Conservation (phyloP, 1,284 basidiomycete genomes). For the Porphyrellus sp. region DNA sequence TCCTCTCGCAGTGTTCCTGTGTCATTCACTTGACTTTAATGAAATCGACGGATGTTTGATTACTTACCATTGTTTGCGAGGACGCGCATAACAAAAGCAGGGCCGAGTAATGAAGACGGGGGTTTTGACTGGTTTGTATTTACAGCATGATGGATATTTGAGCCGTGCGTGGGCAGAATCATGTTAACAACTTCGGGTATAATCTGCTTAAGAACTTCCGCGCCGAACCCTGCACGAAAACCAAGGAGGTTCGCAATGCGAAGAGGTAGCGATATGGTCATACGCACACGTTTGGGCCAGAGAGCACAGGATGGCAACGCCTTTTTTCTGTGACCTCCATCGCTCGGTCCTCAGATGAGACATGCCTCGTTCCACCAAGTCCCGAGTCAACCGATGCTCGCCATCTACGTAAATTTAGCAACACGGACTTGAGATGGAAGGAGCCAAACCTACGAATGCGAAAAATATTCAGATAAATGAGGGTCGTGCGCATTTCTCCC, state of each 20-base stretch:
- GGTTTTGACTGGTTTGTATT: slow-evolving; percentile 1
- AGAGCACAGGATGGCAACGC: slow-evolving; percentile 4
- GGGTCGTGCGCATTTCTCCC: slow-evolving; percentile 5
- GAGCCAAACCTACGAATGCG: slow-evolving; percentile 2
- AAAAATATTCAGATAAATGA: slow-evolving; percentile 6
- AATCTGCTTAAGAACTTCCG: slow-evolving; percentile 3
- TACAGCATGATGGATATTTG: not conserved
- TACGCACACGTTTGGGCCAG: slow-evolving; percentile 9
- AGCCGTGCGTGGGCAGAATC: slow-evolving; percentile 2
- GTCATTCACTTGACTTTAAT: not conserved
- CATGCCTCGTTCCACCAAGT: slow-evolving; percentile 8
- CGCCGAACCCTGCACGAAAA: slow-evolving; percentile 4
- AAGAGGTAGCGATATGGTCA: too few relatives aligned
- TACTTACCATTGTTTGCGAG: slow-evolving; percentile 7
- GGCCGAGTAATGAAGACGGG: slow-evolving; percentile 5
- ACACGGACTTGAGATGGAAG: not conserved
- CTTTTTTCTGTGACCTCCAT: slow-evolving; percentile 8
- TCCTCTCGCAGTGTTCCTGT: slow-evolving; percentile 5
- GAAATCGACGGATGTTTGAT: not conserved
- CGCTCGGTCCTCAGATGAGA: not conserved
- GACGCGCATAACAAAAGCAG: slow-evolving; percentile 6
- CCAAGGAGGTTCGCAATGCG: not conserved
- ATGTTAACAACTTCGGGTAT: slow-evolving; percentile 6
- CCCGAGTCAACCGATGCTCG: not conserved
- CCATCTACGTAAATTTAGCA: not conserved